Evolutionary conservation across 495 filamentous ascomycete species (phyloP).

Genomic region (Penicillium verhagenii): DNA sequence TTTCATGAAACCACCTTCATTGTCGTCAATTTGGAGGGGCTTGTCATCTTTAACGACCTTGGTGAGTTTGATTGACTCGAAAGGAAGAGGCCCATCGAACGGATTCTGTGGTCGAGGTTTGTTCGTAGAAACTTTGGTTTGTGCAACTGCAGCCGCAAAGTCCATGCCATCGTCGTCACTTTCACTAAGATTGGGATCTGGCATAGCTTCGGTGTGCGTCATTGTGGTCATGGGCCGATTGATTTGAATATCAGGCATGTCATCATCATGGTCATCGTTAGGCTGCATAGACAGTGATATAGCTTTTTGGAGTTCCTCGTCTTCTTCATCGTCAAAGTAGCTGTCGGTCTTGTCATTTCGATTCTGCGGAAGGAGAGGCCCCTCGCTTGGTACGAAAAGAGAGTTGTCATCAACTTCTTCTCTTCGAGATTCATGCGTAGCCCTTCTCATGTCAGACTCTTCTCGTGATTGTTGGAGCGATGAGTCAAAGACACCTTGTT

Average conservation of each 20-base stretch:
- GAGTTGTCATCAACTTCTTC: conserved; percentile 51
- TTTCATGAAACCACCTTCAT: conserved; percentile 69
- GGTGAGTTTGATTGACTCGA: conserved; percentile 77
- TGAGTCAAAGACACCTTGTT: conserved; percentile 38
- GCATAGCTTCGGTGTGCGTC: conserved; percentile 11
- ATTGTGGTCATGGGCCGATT: conserved; percentile 23
- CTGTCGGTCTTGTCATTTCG: conserved; percentile 25
- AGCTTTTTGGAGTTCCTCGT: conserved; percentile 74
- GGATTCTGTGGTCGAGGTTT: conserved; percentile 18
- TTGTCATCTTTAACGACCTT: conserved; percentile 26
- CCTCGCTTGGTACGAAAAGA: conserved; percentile 62
- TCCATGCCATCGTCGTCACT: conserved; percentile 47
- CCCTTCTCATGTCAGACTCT: conserved; percentile 40
- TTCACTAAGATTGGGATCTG: conserved; percentile 21
- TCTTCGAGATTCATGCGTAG: conserved; percentile 37
- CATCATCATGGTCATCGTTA: conserved; percentile 27
- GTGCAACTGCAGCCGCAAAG: conserved; percentile 43
- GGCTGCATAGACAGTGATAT: conserved; percentile 75
- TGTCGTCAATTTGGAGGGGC: conserved; percentile 41
- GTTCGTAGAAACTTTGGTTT: conserved; percentile 36
- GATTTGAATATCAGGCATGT: conserved; percentile 35
- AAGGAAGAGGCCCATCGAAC: conserved; percentile 80
- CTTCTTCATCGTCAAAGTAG: conserved; percentile 47
- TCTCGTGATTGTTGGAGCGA: conserved; percentile 40
- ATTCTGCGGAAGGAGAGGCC: conserved; percentile 20